A percentile compares a stretch with the other conserved stretches of the same genome.
Conservation (phyloP, 768 basidiomycete species). For the Pisolithus microcarpus region DNA sequence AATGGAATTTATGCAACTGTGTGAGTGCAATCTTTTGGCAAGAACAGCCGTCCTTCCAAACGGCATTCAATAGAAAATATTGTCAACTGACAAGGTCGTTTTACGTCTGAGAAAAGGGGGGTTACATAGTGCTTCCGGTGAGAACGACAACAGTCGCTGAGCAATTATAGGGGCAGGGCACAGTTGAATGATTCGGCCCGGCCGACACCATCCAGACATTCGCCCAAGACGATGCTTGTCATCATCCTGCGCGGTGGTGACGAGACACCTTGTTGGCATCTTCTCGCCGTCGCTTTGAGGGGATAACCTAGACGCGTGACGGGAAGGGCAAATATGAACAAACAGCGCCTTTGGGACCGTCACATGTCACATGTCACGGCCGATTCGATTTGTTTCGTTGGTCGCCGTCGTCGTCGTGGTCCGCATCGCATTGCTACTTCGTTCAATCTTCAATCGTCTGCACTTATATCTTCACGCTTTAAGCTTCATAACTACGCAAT, state of each 20-base stretch:
- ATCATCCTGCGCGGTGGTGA: background rate
- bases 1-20: constrained; percentile 4
- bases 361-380: too few relatives aligned
- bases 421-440: constrained; percentile 1
- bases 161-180: background rate
- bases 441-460: constrained; percentile 6
- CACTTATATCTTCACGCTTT: constrained; percentile 12
- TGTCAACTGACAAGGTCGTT: background rate
- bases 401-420: background rate
- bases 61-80: background rate
- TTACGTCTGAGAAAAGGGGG: background rate
- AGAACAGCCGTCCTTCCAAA: background rate
- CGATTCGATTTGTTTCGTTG: too few relatives aligned
- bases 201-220: too few relatives aligned
- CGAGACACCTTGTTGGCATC: background rate
- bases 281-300: background rate
- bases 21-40: constrained; percentile 1
- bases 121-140: background rate
- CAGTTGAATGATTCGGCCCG: background rate
- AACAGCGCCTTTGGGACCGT: background rate
- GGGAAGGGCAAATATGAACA: constrained; percentile 14
- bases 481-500: constrained; percentile 5
- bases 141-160: background rate
- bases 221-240: too few relatives aligned
- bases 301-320: background rate